Evolutionary conservation across 371 early-diverging fungal genomes (phyloP).

Genomic region (Circinella minor): DNA sequence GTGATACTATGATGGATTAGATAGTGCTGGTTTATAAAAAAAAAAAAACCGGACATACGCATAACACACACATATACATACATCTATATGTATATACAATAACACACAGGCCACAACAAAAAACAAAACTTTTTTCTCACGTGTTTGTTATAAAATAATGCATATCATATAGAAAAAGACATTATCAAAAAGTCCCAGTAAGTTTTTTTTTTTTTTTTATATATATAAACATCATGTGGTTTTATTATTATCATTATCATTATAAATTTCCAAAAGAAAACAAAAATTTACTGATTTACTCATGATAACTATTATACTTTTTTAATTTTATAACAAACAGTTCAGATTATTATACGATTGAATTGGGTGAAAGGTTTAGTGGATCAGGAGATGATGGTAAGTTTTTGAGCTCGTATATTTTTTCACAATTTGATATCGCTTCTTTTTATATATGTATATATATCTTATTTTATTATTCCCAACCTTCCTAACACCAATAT

Average conservation of each 20-base stretch:
- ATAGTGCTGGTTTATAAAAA: too few relatives aligned
- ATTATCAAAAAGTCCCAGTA: constrained; percentile 26
- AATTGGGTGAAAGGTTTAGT: constrained; percentile 26
- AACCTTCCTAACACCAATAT: background rate
- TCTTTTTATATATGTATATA: too few relatives aligned
- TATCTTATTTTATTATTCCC: background rate
- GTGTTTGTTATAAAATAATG: background rate
- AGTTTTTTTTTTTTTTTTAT: constrained; percentile 4
- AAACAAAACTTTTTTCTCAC: background rate
- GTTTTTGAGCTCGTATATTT: background rate
- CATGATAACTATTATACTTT: background rate
- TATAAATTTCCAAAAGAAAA: background rate
- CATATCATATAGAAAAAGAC: constrained; percentile 15
- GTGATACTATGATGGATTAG: too few relatives aligned
- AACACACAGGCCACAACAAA: background rate
- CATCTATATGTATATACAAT: too few relatives aligned
- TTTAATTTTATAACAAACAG: constrained; percentile 4
- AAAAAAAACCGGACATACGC: background rate
- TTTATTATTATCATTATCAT: background rate
- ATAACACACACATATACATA: background rate
- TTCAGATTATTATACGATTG: constrained; percentile 30
- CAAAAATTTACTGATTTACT: background rate
- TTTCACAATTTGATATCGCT: background rate
- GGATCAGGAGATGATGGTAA: constrained; percentile 32
- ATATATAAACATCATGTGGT: background rate